A percentile compares a stretch with the other conserved stretches of the same genome.
Conservation (phyloP, 345 rosid species). For the Rhizophora mangle region DNA sequence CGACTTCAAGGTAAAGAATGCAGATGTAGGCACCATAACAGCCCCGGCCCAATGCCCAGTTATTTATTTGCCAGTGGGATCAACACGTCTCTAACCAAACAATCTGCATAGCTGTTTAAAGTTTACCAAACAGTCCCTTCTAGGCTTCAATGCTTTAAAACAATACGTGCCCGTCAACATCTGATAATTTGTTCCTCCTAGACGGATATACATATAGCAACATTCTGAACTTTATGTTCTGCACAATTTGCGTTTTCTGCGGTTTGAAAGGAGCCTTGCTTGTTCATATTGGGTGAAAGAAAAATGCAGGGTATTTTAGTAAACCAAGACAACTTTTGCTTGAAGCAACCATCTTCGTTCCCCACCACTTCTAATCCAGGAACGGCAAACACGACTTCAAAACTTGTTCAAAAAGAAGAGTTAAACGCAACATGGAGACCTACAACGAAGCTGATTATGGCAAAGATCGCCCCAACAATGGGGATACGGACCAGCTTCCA, state of each 20-base stretch:
- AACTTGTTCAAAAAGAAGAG: slow-evolving; percentile 21
- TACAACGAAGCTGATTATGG: neutral
- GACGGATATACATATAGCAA: too few species aligned
- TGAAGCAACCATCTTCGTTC: slow-evolving; percentile 27
- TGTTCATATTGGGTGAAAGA: neutral
- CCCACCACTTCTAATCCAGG: slow-evolving; percentile 18
- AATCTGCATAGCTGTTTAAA: too few species aligned
- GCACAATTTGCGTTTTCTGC: neutral
- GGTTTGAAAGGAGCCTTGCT: neutral
- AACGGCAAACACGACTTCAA: slow-evolving; percentile 16
- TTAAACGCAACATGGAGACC: neutral
- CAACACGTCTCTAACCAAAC: too few species aligned
- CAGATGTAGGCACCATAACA: slow-evolving; percentile 41
- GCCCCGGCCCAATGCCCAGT: slow-evolving; percentile 27
- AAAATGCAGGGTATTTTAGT: slow-evolving; percentile 20
- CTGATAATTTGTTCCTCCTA: too few species aligned
- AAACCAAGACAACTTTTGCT: slow-evolving; percentile 17
- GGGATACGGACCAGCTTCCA: slow-evolving; percentile 58
- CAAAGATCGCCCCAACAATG: slow-evolving; percentile 40
- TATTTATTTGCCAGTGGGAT: slow-evolving; percentile 11
- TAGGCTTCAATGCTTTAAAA: too few species aligned
- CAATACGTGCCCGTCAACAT: too few species aligned
- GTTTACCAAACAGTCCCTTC: too few species aligned
- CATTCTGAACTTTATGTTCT: too few species aligned
- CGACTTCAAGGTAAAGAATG: slow-evolving; percentile 46